phyloP scores from a whole-genome alignment of 2,329 filamentous ascomycete genomes.

The Fusarium cyanostomum region DNA sequence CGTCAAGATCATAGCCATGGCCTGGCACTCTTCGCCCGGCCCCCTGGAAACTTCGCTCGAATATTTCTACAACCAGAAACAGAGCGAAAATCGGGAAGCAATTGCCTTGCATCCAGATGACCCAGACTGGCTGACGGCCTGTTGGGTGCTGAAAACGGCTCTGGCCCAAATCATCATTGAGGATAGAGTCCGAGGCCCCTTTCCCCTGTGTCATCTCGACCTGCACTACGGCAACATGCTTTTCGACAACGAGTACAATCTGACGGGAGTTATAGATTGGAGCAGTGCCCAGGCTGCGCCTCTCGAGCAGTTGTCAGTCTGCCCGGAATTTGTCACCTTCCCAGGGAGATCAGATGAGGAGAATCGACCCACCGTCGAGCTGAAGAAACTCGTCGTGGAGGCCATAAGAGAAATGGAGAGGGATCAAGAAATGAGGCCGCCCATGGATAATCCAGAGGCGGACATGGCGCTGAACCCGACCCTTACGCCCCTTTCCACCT shows the following conservation, averaged over 20 bases:
- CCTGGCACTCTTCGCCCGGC: conserved; percentile 34
- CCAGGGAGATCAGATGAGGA: conserved; percentile 38
- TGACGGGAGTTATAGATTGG: conserved; percentile 51
- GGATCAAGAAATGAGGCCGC: conserved; percentile 8
- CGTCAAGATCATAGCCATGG: conserved; percentile 36
- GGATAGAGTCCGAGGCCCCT: conserved; percentile 46
- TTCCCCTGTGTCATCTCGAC: conserved; percentile 48
- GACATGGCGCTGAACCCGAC: conserved; percentile 1
- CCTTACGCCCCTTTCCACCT: conserved; percentile 30
- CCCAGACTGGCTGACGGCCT: conserved; percentile 44
- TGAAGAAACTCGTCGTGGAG: conserved; percentile 27
- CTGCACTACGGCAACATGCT: conserved; percentile 53
- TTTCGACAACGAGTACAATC: conserved; percentile 53
- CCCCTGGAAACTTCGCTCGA: conserved; percentile 43
- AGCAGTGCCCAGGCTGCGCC: conserved; percentile 47
- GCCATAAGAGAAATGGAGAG: conserved; percentile 27
- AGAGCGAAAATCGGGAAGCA: conserved; percentile 37
- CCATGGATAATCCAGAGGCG: conserved; percentile 14
- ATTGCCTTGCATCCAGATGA: conserved; percentile 35
- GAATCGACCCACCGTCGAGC: conserved; percentile 37
- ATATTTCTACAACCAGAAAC: conserved; percentile 42
- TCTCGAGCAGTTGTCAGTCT: conserved; percentile 49
- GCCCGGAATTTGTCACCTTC: conserved; percentile 46
- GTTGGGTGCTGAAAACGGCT: conserved; percentile 46
- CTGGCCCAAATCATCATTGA: conserved; percentile 44